Evolutionary conservation across 352 stramenopile genomes (phyloP).

Genomic region (Pythium pyrilobum): DNA sequence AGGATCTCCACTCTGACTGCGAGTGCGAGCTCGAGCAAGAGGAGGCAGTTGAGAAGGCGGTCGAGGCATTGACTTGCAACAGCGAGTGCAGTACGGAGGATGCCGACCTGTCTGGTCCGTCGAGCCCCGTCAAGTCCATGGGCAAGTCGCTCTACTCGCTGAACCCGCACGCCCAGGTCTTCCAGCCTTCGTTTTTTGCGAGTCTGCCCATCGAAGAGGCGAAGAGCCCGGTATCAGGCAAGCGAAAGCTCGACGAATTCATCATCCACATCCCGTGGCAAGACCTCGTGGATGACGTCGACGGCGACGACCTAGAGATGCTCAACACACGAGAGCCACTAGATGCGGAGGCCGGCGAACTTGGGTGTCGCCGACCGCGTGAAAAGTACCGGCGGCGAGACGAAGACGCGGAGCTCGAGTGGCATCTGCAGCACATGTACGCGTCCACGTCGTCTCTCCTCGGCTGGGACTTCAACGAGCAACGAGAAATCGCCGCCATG

Average conservation of each 20-base stretch:
- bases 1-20: background rate
- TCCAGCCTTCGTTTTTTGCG: constrained; percentile 28
- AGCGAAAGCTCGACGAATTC: constrained; percentile 72
- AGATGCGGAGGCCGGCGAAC: background rate
- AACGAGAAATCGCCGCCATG: constrained; percentile 37
- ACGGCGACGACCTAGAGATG: background rate
- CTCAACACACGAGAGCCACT: background rate
- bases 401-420: constrained; percentile 52
- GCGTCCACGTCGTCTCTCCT: constrained; percentile 60
- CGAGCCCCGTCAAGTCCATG: constrained; percentile 8
- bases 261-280: constrained; percentile 39
- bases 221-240: constrained; percentile 24
- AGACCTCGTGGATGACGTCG: constrained; percentile 9
- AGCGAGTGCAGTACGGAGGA: constrained; percentile 21
- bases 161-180: constrained; percentile 57
- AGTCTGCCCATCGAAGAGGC: constrained; percentile 1
- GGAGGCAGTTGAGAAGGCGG: background rate
- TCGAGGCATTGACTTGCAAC: constrained; percentile 5
- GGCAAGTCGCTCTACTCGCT: constrained; percentile 18
- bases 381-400: constrained; percentile 25
- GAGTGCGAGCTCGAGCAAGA: constrained; percentile 15
- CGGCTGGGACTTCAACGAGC: constrained; percentile 66
- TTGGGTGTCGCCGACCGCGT: constrained; percentile 14
- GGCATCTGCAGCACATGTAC: constrained; percentile 74
- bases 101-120: constrained; percentile 13